A percentile compares a stretch with the other conserved stretches of the same genome.
Conservation (phyloP, 129 eudicot genomes). For the Helianthus tuberosus region DNA sequence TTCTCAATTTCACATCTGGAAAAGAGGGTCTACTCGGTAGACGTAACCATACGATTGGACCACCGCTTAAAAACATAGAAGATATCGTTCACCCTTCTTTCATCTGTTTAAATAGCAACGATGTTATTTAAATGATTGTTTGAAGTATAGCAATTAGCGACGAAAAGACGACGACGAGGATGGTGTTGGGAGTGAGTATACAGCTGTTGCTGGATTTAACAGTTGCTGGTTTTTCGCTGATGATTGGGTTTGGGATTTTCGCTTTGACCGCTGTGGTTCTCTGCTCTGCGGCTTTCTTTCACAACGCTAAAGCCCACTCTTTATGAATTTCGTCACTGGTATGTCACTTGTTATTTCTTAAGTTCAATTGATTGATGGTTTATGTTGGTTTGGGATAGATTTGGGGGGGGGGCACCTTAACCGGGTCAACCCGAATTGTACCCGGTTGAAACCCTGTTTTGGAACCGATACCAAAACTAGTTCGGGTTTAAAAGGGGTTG, state of each 20-base stretch:
- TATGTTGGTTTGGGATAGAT: not conserved
- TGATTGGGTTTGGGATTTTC: constrained; percentile 78
- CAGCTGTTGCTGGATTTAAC: constrained; percentile 67
- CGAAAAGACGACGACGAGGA: constrained; percentile 24
- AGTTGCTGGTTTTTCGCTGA: constrained; percentile 70
- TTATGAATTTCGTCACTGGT: constrained; percentile 21
- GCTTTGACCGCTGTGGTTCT: constrained; percentile 69
- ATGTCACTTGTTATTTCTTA: not conserved
- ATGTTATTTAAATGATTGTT: not conserved
- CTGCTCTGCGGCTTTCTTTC: constrained; percentile 81
- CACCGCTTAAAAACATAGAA: constrained; percentile 11
- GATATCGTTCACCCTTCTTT: not conserved
- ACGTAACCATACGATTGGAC: constrained; percentile 12
- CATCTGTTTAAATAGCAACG: not conserved
- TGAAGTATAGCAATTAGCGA: not conserved
- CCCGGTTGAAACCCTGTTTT: no score
- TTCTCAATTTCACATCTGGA: not conserved
- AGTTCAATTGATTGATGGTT: not conserved
- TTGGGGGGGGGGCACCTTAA: no score
- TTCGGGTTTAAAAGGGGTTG: no score
- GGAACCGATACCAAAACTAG: no score
- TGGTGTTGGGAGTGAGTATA: constrained; percentile 59
- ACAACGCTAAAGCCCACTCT: constrained; percentile 64
- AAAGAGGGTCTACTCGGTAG: not conserved
- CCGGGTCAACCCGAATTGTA: no score